These are phyloP conservation scores for Chlorophyllum brunneum DNA, from an alignment of 768 basidiomycete species.

Conservation along the genomic window DNA sequence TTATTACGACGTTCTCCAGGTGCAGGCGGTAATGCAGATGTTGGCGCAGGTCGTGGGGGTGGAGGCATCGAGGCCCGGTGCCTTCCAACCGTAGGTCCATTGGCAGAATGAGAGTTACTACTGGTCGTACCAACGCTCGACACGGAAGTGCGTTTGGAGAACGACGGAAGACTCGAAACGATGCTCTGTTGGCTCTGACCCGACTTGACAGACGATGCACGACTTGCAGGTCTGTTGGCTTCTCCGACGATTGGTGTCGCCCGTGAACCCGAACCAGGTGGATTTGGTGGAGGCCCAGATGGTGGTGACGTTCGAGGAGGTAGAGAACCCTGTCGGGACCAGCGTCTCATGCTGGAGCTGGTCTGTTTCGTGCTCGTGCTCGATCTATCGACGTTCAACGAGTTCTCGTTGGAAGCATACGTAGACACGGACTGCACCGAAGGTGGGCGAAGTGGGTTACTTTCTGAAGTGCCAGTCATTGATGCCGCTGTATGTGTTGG, in stretches of 20 bases:
- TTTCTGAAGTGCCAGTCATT: conserved; percentile 34
- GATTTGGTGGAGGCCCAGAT: conserved; percentile 51
- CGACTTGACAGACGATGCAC: conserved; percentile 33
- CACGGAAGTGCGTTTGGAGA: conserved; percentile 49
- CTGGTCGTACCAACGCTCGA: conserved; percentile 43
- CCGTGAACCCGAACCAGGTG: conserved; percentile 23
- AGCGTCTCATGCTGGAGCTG: conserved; percentile 36
- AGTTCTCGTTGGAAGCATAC: conserved; percentile 36
- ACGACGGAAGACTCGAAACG: conserved; percentile 42
- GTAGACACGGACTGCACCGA: conserved; percentile 46
- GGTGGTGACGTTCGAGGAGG: conserved; percentile 57
- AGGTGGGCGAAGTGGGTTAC: conserved; percentile 31
- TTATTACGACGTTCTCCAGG: conserved; percentile 33
- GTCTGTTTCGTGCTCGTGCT: conserved; percentile 32
- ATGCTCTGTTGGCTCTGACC: conserved; percentile 38
- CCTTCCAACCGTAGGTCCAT: conserved; percentile 16
- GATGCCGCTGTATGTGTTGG: conserved; percentile 22
- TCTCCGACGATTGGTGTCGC: conserved; percentile 23
- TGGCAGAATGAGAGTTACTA: conserved; percentile 16
- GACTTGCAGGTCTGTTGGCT: conserved; percentile 32
- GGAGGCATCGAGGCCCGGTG: conserved; percentile 65
- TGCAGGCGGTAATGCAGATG: conserved; percentile 64
- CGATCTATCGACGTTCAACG: conserved; percentile 29
- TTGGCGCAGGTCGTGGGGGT: conserved; percentile 72
- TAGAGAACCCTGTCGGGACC: conserved; percentile 49